Base-by-base conservation (phyloP, 1,139 yeast genomes). In the Magnusiomyces sp. region DNA sequence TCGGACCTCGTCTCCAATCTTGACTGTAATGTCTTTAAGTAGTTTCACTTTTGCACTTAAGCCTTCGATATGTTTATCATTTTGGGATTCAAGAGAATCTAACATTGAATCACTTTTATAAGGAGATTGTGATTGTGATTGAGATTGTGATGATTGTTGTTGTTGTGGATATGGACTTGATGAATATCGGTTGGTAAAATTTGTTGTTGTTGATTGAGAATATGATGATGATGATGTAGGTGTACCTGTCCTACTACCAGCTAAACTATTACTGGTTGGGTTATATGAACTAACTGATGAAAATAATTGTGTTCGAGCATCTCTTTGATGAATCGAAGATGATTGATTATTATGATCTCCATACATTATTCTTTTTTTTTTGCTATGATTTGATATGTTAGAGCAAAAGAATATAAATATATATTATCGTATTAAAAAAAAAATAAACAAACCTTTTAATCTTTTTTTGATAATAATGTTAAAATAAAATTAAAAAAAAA, bases 1-100 rank as follows among this genome's bases (percentile, higher is more conserved):
- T 59, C 86, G 80, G 57, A 89, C 90, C 63, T 89, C 95, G 43
- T 79, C 79, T 2, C 96, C 96, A 83, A 90, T 89, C 56, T 72
- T 76, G 43, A 79, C 64, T 5, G 95, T 84, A 51, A 87, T 68
- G 53, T 77, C 79, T 66, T 87, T 89, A 55, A 90, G 71, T 59
- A 83, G 74, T 48, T 77, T 72, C 37, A 90, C 81, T 60, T 85
- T 86, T 50, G 80, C 77, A 44, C 81, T 75, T 81, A 90, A 82
- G 14, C 75, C 67, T 48, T 79, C 80, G 63, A 85, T 68, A 53
- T 87, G 89, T 40, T 83, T 89, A 55, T 87, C 87, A 59, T 83
- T 83, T 63, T 90, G 97, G 13, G 89, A 77, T 63, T 90, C 97
- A 48, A 89, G 69, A 52, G 75, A 76, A 16, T 49, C 53, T 37